Base-by-base conservation (phyloP, 106 monocot genomes). In the Alisma plantagoaquatica region DNA sequence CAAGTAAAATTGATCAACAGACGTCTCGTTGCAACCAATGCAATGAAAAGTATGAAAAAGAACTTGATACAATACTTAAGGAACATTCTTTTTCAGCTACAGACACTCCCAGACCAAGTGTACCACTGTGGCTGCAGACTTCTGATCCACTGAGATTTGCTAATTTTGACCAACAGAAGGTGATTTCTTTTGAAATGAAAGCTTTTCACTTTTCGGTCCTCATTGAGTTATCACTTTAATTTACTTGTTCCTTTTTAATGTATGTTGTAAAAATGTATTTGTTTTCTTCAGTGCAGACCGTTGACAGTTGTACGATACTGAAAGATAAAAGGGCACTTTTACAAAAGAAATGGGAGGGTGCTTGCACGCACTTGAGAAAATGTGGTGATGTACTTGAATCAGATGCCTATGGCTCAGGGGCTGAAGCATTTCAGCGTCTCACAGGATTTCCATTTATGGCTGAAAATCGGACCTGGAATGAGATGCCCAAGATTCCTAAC, bases 21-120 rank as follows among this genome's bases (percentile, higher is more conserved):
- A 19, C 30, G 20, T 16, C 54, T 56, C 77, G 64, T 12, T 96
- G 94, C 62, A 61, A 59, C 16, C 46, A 47, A 5, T 88, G 84
- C 54, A 75, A 66, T 46, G 77, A 84, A 42, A 71, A 67, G 28
- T 88, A 76, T 52, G 78, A 88, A 72, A 55, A 84, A 67, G 88
- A 96, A 50, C 63, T 68, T 61, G 64, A 73, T 63, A 66, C 54
- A 10, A 31, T 78, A 48, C 30, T 75, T 23, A 80, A 83, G 59
- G 74, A 59, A 38, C 32, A 51, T 50, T 67, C 57, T 29, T 23
- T 63, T 67, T 55, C 73, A 26, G 22, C 16, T 41, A 58, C 43
- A 60, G 68, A 64, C 33, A 63, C 63, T 22, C 16, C 49, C 24
- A 66, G 67, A 26, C 6, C 49, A 29, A 65, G 61, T 42, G 58